Base-by-base conservation (phyloP, 2,329 filamentous ascomycete species). In the Neopestalotiopsis rosae region DNA sequence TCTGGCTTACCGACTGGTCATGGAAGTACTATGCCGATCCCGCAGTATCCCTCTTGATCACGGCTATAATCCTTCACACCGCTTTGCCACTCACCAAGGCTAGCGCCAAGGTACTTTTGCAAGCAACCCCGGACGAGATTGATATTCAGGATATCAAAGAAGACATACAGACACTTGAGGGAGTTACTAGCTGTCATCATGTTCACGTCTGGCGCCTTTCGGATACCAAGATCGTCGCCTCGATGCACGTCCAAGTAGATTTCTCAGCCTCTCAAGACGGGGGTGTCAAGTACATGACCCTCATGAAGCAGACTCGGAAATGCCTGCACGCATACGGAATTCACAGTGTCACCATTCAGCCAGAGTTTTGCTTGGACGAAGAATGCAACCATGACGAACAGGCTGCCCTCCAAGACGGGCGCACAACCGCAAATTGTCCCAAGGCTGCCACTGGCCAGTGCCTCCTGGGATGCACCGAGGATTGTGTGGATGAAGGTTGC, bases 121-220 rank as follows among this genome's bases (percentile, higher is more conserved):
- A 99, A 81, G 96, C 95, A 2, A 97, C 96, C 0, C 96, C 96
- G 0, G 91, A 94, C 69, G 93, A 95, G 67, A 91, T 99, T 75
- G 91, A 91, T 74, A 89, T 98, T 68, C 92, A 95, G 72, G 93
- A 98, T 69, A 95, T 99, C 80, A 93, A 94, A 73, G 91, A 95
- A 73, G 96, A 99, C 78, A 97, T 99, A 67, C 89, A 95, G 77
- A 84, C 88, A 17, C 89, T 99, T 5, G 92, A 92, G 0, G 95
- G 95, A 57, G 92, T 99, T 62, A 85, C 96, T 70, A 94, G 92
- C 78, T 97, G 94, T 77, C 96, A 99, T 81, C 95, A 99, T 79
- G 87, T 99, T 28, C 96, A 99, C 79, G 94, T 99, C 71, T 99
- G 96, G 96, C 95, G 98, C 80, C 88, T 99, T 42, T 97, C 93